A percentile compares a stretch with the other conserved stretches of the same genome.
Conservation (phyloP, 768 basidiomycete species). For the Tricholoma sp. region DNA sequence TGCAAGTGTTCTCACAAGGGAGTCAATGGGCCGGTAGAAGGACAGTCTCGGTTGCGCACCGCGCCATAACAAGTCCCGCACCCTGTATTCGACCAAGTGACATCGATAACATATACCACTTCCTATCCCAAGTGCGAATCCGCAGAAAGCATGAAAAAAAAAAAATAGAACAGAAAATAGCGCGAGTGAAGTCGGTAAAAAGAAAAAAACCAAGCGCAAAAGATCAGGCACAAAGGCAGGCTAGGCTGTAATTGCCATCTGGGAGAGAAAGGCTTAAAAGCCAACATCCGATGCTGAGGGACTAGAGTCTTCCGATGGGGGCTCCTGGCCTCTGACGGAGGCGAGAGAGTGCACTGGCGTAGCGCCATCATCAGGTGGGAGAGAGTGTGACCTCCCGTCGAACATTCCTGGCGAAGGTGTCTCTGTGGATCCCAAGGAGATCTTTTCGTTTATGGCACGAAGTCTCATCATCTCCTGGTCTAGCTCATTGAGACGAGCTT, state of each 20-base stretch:
- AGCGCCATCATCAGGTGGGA: conserved; percentile 49
- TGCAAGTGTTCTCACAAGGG: conserved; percentile 18
- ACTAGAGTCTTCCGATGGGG: conserved; percentile 60
- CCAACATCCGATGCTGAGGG: conserved; percentile 47
- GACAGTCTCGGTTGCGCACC: conserved; percentile 16
- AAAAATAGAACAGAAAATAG: conserved; percentile 27
- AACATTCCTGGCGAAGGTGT: conserved; percentile 53
- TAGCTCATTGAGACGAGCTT: conserved; percentile 57
- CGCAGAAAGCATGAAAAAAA: conserved; percentile 19
- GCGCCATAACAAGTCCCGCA: conserved; percentile 19
- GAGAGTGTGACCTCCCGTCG: conserved; percentile 55
- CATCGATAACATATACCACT: conserved; percentile 23
- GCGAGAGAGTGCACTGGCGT: conserved; percentile 43
- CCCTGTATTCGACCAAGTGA: conserved; percentile 12
- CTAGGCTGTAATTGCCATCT: not conserved
- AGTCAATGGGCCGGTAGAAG: conserved; percentile 9
- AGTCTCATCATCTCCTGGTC: conserved; percentile 70
- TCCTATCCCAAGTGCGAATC: conserved; percentile 21
- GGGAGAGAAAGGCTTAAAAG: conserved; percentile 27
- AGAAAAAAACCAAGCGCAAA: conserved; percentile 8
- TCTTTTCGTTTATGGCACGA: conserved; percentile 77
- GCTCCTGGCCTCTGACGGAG: conserved; percentile 55
- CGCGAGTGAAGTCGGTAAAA: conserved; percentile 13
- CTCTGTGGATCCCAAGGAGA: conserved; percentile 57
- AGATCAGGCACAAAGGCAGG: conserved; percentile 6